Evolutionary conservation across 768 basidiomycete species (phyloP), one percentile per base, ranked within the genome.

Genomic region (Tulasnella sp.): DNA sequence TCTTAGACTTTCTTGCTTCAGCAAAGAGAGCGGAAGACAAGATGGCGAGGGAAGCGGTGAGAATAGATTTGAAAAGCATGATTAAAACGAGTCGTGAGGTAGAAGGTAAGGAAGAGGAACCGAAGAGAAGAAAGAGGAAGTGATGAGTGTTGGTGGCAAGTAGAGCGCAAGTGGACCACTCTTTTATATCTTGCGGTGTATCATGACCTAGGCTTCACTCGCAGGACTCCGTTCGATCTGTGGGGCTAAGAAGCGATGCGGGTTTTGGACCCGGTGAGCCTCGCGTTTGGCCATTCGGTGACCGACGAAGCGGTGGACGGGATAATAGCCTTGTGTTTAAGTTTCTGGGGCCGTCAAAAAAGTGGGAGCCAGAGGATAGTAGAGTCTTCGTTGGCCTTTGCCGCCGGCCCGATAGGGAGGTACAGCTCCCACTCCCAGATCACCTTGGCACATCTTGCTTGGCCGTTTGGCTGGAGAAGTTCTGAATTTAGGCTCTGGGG

Each of bases 21-120:
- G 7, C 37, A 16, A 34, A 44, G 42, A 44, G 28, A 74, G 34
- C 37, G 9, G 34, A 74, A 18, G 72, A n/a, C 37, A 44, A 74
- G 34, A 44, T 40, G 72, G 72, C 72, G 14, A 74, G 72, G 34
- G 72, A 74, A 74, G 42, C 34, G 72, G 42, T 74, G 34, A 74
- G 34, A 44, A 44, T 40, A 14, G 72, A 22, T 31, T 31, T 74
- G 72, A 44, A 44, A 44, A 74, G 14, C 72, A 74, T 74, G 42
- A 74, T 74, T 40, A 74, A 74, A 74, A 72, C 4, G 72, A 1
- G 24, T 18, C 3, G 24, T 74, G 72, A 74, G 34, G 72, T 40
- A 74, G 24, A 37, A 74, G 34, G 11, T 22, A 37, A 37, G 31
- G 31, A 74, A 28, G 22, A 74, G 34, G 34, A 40, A 12, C n/a